Base-by-base conservation (phyloP, 2,329 filamentous ascomycete species). In the Monosporascus sp. region DNA sequence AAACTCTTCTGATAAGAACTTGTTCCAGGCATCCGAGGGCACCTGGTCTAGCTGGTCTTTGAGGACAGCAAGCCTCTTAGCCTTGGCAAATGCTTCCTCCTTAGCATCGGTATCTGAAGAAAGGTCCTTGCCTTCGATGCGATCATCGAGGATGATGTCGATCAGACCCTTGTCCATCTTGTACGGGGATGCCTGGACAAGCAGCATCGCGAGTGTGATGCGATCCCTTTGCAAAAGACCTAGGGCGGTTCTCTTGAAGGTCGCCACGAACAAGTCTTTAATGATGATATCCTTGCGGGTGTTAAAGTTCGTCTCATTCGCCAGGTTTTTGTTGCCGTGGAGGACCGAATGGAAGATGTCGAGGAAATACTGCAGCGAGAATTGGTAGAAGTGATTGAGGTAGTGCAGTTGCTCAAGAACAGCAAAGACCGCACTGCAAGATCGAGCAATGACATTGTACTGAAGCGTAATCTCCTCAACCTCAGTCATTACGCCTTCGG, bases 341-440 rank as follows among this genome's bases (percentile, higher is more conserved):
- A 99, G 80, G 7, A 99, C 94, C 6, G 88, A 85, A 68, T 96
- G 89, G 81, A 99, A 99, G 63, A 99, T 99, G 69, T 97, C 89
- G 52, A 96, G 82, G 74, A 99, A 99, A 74, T 96, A 99, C 71
- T 97, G 92, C 55, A 99, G 80, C 38, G 94, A 99, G 79, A 99
- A 99, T 70, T 97, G 95, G 72, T 99, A 99, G 74, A 97, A 97
- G 77, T 97, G 94, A 71, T 99, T 97, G 70, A 99, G 86, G 68
- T 97, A 95, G 72, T 97, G 93, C 54, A 99, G 82, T 71, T 99
- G 93, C 74, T 99, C 95, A 56, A 99, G 78, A 16, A 99, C 89
- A 35, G 95, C 91, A 70, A 97, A 99, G 43, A 99, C 93, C 52
- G 94, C 92, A 74, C 93, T 97, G 81, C 94, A 99, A 43, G 94